Percentiles rank a stretch among this genome's conserved stretches.
These are phyloP conservation scores for Alternaria solani DNA, from an alignment of 2,329 filamentous ascomycete species.

Conservation along the genomic window DNA sequence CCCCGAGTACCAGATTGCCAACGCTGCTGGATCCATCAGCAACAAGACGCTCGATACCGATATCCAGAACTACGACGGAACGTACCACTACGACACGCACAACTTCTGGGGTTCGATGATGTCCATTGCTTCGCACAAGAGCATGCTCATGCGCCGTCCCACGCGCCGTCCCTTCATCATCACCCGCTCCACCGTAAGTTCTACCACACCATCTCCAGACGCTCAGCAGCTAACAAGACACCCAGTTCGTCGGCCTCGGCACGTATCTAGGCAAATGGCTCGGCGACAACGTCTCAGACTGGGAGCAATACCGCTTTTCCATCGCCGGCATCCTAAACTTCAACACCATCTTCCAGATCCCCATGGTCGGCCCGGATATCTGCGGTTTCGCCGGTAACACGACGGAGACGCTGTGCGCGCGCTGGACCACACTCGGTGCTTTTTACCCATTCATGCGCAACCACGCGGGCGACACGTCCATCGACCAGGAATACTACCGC, in stretches of 20 bases:
- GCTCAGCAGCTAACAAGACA: background rate
- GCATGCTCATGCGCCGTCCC: constrained; percentile 72
- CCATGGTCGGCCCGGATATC: constrained; percentile 66
- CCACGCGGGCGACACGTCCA: constrained; percentile 65
- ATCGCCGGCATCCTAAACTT: constrained; percentile 55
- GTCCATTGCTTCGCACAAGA: constrained; percentile 70
- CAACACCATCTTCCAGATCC: constrained; percentile 55
- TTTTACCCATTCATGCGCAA: constrained; percentile 79
- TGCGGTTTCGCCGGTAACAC: constrained; percentile 77
- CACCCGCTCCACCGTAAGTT: constrained; percentile 68
- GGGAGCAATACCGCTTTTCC: constrained; percentile 54
- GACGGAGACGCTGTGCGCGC: constrained; percentile 73
- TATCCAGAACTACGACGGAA: constrained; percentile 71
- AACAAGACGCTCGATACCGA: constrained; percentile 68
- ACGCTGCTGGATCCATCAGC: constrained; percentile 55
- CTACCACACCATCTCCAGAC: background rate
- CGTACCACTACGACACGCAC: constrained; percentile 76
- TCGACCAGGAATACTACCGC: constrained; percentile 69
- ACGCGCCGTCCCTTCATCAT: constrained; percentile 72
- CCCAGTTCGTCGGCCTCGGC: constrained; percentile 72
- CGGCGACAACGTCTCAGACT: constrained; percentile 60
- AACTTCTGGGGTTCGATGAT: constrained; percentile 81
- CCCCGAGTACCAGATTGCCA: constrained; percentile 71
- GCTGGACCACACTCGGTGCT: constrained; percentile 76
- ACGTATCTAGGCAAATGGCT: constrained; percentile 66